Evolutionary conservation across 345 rosid species (phyloP).

Genomic region (Kernera saxatilis): DNA sequence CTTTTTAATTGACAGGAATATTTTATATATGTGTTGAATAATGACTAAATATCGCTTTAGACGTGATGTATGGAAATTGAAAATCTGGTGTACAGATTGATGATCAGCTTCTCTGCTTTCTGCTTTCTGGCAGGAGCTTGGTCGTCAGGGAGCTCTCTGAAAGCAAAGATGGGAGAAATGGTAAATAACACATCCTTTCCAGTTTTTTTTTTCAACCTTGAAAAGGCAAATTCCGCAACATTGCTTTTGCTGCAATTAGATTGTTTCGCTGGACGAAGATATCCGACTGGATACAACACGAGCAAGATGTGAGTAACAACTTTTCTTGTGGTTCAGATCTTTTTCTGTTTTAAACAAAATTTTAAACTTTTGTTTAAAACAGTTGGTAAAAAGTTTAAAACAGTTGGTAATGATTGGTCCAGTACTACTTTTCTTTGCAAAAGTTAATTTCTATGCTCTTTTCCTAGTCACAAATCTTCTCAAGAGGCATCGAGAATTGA

Average conservation of each 20-base stretch:
- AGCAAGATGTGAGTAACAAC: slow-evolving; percentile 51
- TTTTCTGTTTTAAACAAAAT: too few relatives aligned
- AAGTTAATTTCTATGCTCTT: slow-evolving; percentile 11
- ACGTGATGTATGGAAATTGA: neutral
- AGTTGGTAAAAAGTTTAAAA: neutral
- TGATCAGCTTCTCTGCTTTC: neutral
- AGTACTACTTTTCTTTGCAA: neutral
- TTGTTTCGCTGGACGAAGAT: slow-evolving; percentile 59
- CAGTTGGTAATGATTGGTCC: neutral
- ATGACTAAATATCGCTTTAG: neutral
- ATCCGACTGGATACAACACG: slow-evolving; percentile 63
- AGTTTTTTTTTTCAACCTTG: neutral
- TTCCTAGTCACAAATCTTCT: slow-evolving; percentile 71
- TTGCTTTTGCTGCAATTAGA: slow-evolving; percentile 34
- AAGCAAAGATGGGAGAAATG: slow-evolving; percentile 44
- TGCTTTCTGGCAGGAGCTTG: slow-evolving; percentile 7
- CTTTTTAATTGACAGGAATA: neutral
- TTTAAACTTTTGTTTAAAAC: neutral
- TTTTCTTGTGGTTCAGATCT: neutral
- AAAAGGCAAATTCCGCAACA: neutral
- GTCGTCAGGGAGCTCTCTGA: neutral
- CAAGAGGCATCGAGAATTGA: slow-evolving; percentile 72
- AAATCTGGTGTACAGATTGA: slow-evolving; percentile 6
- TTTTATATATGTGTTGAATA: neutral
- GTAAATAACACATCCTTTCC: slow-evolving; percentile 17